Evolutionary conservation across 352 stramenopile species (phyloP), one percentile per base, ranked within the genome.

Genomic region (Globisporangium abappressorium): DNA sequence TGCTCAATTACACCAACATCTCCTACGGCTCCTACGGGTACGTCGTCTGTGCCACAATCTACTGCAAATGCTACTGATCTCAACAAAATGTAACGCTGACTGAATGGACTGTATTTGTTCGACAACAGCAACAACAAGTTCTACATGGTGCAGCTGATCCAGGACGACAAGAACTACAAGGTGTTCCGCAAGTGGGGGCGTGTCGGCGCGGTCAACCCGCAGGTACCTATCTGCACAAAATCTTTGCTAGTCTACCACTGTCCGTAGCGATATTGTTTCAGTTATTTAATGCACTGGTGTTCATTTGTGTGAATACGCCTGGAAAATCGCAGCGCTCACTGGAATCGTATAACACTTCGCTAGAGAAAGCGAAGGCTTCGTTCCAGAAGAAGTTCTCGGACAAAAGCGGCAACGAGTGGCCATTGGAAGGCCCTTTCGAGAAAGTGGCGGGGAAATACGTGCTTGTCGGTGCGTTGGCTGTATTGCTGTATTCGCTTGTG

Each of bases 181-280:
- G 77, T 88, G 5, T 92, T 89, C 65, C 82, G 81, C 63, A 89
- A 88, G 58, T 92, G 84, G 84, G 84, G 84, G 36, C 81, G 84
- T 30, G 81, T 92, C 7, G 84, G 84, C 36, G 80, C 81, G 18
- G 84, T 84, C 63, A 88, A 74, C n/a, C 84, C 84, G 12, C 75
- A 84, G 78, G 83, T 91, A 67, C 6, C 38, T n/a, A 33, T 33
- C 30, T 33, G 2, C 30, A 33, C 30, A 33, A 33, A 33, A 33
- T 2, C 30, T 2, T 33, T 1, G 30, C 30, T 33, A 6, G 3
- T 33, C 3, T 33, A 33, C 5, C 5, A 33, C 30, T 33, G 30
- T 33, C 30, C 30, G 5, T 5, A 33, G 30, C 30, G 30, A 33
- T 33, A 33, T 33, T 33, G 30, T 33, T 33, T 33, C 30, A 33